These are phyloP conservation scores for Sugiyamaella sp. DNA, from an alignment of 1,139 yeast genomes.

Conservation along the genomic window DNA sequence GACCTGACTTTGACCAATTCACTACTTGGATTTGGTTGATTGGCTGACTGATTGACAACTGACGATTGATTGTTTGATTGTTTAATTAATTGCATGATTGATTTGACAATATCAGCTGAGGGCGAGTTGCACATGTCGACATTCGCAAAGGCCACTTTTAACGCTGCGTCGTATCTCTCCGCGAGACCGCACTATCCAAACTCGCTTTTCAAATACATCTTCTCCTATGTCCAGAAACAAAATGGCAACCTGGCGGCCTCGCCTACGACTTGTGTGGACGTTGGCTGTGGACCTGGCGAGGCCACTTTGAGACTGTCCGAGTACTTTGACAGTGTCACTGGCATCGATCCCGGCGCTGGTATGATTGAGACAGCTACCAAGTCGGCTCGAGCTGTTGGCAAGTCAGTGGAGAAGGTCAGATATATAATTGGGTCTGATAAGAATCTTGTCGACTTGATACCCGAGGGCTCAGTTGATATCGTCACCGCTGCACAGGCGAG, in stretches of 20 bases:
- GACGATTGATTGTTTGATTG: too few species aligned
- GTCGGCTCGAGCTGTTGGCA: constrained; percentile 22
- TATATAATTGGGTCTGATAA: constrained; percentile 47
- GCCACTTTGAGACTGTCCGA: constrained; percentile 60
- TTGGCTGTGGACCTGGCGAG: constrained; percentile 88
- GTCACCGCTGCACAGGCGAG: constrained; percentile 77
- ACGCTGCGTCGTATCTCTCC: constrained; percentile 58
- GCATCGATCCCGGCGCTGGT: constrained; percentile 65
- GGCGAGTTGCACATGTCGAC: constrained; percentile 59
- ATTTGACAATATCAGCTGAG: too few species aligned
- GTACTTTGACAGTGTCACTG: constrained; percentile 55
- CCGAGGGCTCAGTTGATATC: constrained; percentile 49
- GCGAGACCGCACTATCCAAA: constrained; percentile 60
- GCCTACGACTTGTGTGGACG: constrained; percentile 49
- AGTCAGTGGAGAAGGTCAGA: constrained; percentile 21
- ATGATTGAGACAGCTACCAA: constrained; percentile 60
- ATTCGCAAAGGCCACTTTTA: constrained; percentile 61
- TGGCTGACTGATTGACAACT: too few species aligned
- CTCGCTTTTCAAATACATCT: constrained; percentile 26
- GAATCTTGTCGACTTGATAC: constrained; percentile 30
- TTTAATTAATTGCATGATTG: too few species aligned
- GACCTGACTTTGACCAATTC: too few species aligned
- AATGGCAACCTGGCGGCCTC: constrained; percentile 35
- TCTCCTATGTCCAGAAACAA: constrained; percentile 23
- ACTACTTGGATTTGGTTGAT: too few species aligned